Base-by-base conservation (phyloP, 1,284 basidiomycete genomes). In the Schizopora paradoxa region DNA sequence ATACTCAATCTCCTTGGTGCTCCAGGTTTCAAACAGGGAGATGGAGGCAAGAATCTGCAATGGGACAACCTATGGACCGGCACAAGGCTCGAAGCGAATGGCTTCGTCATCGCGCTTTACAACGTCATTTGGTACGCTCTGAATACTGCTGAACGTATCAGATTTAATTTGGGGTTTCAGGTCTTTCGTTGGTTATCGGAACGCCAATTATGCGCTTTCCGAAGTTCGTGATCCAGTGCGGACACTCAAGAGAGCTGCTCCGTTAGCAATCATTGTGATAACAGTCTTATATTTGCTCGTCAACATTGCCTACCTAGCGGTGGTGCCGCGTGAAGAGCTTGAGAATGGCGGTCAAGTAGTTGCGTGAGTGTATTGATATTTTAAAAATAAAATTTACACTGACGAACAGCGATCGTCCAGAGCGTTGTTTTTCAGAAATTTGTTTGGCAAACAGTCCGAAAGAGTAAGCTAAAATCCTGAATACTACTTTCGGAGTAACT, bases 121-220 rank as follows among this genome's bases (percentile, higher is more conserved):
- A 80, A 72, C 51, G 77, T 84, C 35, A 77, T 79, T 22, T 83
- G 80, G 81, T 80, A 46, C 26, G 68, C 53, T 6, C 22, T 25
- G n/a, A 5, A 11, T 22, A 21, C 18, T n/a, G 2, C 34, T 1
- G 21, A 42, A 34, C 8, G 18, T 19, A 2, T 14, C 18, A 29
- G 11, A 10, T 13, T 1, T 38, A 14, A 43, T 27, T n/a, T n/a
- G n/a, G 13, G 19, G 3, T 28, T 28, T 14, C 18, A 84, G 81
- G 82, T 80, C 79, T 0, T 83, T 77, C 57, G 69, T 73, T 41
- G 83, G 83, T 0, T 86, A 84, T 56, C 75, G 77, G 0, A 83
- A 80, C 47, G 81, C 79, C 11, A 86, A 86, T 56, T 85, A 83
- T 51, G 79, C 78, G 0, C 66, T 86, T 2, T 82, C 80, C 3